A percentile compares a stretch with the other conserved stretches of the same genome.
phyloP scores from a whole-genome alignment of 1,284 basidiomycete genomes.

The Sphaerobolus stellatus region DNA sequence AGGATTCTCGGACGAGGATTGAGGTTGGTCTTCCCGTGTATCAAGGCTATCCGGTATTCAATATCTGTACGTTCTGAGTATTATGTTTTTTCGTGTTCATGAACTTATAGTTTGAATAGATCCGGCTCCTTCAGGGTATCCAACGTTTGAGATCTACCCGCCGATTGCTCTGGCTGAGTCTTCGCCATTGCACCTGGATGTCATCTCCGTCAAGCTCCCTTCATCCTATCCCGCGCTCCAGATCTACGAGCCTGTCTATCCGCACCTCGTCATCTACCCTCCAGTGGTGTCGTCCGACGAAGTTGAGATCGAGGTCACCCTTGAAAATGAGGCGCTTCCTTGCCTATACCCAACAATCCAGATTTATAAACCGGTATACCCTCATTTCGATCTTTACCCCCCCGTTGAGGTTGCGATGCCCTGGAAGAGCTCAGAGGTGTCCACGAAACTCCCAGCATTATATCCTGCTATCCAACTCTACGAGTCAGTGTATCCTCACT shows the following conservation, averaged over 20 bases:
- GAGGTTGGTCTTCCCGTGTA: constrained; percentile 10
- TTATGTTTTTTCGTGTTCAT: constrained; percentile 4
- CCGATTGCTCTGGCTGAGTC: no score
- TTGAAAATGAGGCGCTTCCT: no score
- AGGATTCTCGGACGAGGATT: no score
- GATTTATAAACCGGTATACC: no score
- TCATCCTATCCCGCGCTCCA: constrained; percentile 19
- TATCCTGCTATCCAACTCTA: constrained; percentile 24
- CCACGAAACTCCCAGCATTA: constrained; percentile 2
- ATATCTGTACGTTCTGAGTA: constrained; percentile 30
- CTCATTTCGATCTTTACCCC: no score
- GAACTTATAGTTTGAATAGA: not conserved
- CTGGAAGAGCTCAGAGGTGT: not conserved
- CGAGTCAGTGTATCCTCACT: constrained; percentile 17
- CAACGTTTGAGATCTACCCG: constrained; percentile 17
- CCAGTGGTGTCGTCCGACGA: no score
- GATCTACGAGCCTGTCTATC: constrained; percentile 14
- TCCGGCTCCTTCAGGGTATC: constrained; percentile 36
- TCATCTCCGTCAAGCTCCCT: constrained; percentile 1
- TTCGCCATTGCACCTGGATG: constrained; percentile 12
- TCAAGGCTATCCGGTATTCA: constrained; percentile 31
- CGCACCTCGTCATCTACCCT: constrained; percentile 18
- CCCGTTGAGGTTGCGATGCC: not conserved
- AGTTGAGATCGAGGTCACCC: no score
- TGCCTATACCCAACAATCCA: no score